These are phyloP conservation scores for Globisporangium ultimum DNA, from an alignment of 352 stramenopile genomes.

Conservation along the genomic window DNA sequence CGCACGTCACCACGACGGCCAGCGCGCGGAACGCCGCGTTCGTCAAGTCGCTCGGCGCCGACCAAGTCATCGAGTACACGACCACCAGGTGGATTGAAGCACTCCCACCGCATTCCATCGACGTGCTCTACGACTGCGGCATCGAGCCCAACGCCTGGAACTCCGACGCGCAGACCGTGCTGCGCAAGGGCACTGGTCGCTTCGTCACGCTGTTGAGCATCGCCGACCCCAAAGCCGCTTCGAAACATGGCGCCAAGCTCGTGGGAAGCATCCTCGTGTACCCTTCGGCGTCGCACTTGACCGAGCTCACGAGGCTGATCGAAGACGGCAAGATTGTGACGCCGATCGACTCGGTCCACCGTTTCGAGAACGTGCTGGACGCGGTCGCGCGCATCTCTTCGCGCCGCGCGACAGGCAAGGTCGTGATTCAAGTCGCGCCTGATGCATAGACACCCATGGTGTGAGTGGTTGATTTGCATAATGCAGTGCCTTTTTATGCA, in stretches of 20 bases:
- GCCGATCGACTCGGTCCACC: not conserved
- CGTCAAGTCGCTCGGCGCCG: constrained; percentile 38
- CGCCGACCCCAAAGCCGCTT: constrained; percentile 27
- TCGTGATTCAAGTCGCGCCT: constrained; percentile 6
- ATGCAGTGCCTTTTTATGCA: too few species aligned
- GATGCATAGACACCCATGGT: too few species aligned
- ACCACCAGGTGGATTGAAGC: constrained; percentile 27
- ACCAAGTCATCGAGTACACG: constrained; percentile 65
- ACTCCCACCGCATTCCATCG: constrained; percentile 22
- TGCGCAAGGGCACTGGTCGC: constrained; percentile 22
- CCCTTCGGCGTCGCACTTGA: not conserved
- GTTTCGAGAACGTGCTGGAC: constrained; percentile 4
- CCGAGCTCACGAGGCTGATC: not conserved
- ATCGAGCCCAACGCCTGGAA: constrained; percentile 28
- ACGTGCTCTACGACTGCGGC: constrained; percentile 31
- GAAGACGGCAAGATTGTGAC: constrained; percentile 3
- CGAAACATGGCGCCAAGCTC: constrained; percentile 30
- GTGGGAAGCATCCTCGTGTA: not conserved
- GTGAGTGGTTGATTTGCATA: too few species aligned
- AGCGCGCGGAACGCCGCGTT: constrained; percentile 26
- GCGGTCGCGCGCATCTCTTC: constrained; percentile 3
- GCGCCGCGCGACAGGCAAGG: constrained; percentile 2
- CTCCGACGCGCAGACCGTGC: constrained; percentile 22
- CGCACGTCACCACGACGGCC: constrained; percentile 14
- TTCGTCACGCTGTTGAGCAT: constrained; percentile 28